These are phyloP conservation scores for Hemisphaericaspora xylofermentans DNA, from an alignment of 1,139 yeast species.

Conservation along the genomic window DNA sequence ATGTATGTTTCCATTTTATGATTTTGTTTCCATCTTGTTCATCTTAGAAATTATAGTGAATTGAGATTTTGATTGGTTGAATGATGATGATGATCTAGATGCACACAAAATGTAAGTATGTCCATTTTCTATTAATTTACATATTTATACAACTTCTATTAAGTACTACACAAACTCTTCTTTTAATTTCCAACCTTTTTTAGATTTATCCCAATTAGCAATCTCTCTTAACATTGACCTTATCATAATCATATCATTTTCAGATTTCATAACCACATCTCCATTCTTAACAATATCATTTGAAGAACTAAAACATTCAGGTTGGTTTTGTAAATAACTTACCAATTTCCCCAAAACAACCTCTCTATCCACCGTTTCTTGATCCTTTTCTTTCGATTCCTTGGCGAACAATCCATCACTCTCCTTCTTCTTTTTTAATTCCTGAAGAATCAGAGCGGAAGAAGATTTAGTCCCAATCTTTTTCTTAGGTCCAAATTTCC, in stretches of 20 bases:
- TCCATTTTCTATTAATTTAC: too few species aligned
- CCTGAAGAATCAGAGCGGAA: not conserved
- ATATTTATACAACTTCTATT: too few species aligned
- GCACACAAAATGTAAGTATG: too few species aligned
- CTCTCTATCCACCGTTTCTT: slow-evolving; percentile 8
- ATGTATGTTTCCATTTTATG: too few species aligned
- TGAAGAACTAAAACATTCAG: slow-evolving; percentile 52
- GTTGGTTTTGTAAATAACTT: slow-evolving; percentile 30
- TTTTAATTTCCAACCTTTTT: slow-evolving; percentile 65
- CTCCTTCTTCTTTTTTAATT: slow-evolving; percentile 16
- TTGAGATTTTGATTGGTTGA: too few species aligned
- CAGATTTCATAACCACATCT: slow-evolving; percentile 46
- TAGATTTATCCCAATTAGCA: slow-evolving; percentile 61
- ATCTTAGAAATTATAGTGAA: too few species aligned
- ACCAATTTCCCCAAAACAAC: slow-evolving; percentile 34
- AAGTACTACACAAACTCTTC: slow-evolving; percentile 47
- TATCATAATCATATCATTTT: slow-evolving; percentile 59
- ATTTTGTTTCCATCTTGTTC: too few species aligned
- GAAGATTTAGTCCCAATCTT: slow-evolving; percentile 4
- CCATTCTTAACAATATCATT: slow-evolving; percentile 55
- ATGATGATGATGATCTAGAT: too few species aligned
- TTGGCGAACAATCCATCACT: slow-evolving; percentile 14
- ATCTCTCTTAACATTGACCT: slow-evolving; percentile 69
- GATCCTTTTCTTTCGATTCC: slow-evolving; percentile 17
- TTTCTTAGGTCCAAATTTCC: slow-evolving; percentile 27